Percentiles rank a stretch among this genome's conserved stretches.
These are phyloP conservation scores for Mucor lusitanicus DNA, from an alignment of 371 early-diverging fungal species.

Conservation along the genomic window DNA sequence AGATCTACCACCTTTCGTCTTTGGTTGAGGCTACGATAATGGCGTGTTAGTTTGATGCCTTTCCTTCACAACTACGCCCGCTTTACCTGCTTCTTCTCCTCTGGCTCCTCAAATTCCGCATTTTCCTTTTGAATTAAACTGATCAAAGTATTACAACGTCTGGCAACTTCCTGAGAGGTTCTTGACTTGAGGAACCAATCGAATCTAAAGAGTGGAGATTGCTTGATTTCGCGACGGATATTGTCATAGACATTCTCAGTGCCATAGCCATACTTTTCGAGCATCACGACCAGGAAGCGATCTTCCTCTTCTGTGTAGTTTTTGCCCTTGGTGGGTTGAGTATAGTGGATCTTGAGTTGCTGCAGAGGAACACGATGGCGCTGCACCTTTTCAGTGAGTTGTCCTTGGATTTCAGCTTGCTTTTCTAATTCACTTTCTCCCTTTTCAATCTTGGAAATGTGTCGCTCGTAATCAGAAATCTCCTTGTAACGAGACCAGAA, in stretches of 20 bases:
- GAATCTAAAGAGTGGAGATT: conserved; percentile 87
- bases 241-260: conserved; percentile 91
- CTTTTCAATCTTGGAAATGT: conserved; percentile 84
- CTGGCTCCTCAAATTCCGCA: conserved; percentile 47
- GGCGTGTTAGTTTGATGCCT: neutral
- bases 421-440: conserved; percentile 84
- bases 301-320: conserved; percentile 97
- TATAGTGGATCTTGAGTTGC: conserved; percentile 86
- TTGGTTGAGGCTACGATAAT: conserved; percentile 16
- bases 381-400: conserved; percentile 71
- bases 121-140: conserved; percentile 67
- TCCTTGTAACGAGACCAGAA: conserved; percentile 91
- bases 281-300: conserved; percentile 88
- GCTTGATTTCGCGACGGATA: conserved; percentile 85
- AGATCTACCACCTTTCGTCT: conserved; percentile 20
- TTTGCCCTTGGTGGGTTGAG: conserved; percentile 81
- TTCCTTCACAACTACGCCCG: neutral
- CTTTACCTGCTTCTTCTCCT: conserved; percentile 46
- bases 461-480: conserved; percentile 81
- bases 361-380: conserved; percentile 80
- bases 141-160: conserved; percentile 82
- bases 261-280: conserved; percentile 89
- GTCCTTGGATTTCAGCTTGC: conserved; percentile 80
- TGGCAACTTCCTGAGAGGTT: conserved; percentile 77
- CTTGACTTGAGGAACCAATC: conserved; percentile 98